Percentiles rank a stretch among this genome's conserved stretches.
Conservation (phyloP, 148 eudicot species). For the Cornus suecica region DNA sequence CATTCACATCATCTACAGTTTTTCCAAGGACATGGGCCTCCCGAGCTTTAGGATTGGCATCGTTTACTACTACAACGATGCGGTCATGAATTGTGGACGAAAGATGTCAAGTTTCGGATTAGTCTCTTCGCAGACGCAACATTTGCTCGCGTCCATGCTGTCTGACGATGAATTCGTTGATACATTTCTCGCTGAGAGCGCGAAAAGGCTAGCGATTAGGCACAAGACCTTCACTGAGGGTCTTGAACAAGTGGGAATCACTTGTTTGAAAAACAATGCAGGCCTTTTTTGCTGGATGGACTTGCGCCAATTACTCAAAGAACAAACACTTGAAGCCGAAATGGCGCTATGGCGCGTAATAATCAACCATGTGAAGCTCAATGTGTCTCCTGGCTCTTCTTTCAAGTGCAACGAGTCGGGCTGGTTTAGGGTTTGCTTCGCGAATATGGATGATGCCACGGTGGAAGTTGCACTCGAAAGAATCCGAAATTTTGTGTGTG, state of each 20-base stretch:
- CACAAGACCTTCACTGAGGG: constrained; percentile 44
- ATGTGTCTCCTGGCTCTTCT: constrained; percentile 83
- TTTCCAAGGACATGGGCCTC: constrained; percentile 81
- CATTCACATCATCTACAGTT: constrained; percentile 61
- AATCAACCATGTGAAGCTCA: constrained; percentile 61
- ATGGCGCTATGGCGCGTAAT: constrained; percentile 56
- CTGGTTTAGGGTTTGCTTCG: constrained; percentile 86
- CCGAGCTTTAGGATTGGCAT: constrained; percentile 81
- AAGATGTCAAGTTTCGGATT: constrained; percentile 83
- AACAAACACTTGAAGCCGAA: constrained; percentile 43
- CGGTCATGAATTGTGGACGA: constrained; percentile 48
- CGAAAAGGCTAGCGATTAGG: constrained; percentile 32
- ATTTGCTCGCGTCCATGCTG: constrained; percentile 53
- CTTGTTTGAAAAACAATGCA: constrained; percentile 57
- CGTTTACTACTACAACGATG: constrained; percentile 64
- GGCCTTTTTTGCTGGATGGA: constrained; percentile 84
- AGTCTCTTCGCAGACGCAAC: constrained; percentile 77
- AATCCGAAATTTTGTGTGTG: constrained; percentile 43
- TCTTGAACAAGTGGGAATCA: constrained; percentile 46
- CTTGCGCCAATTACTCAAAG: constrained; percentile 42
- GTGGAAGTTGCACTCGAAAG: constrained; percentile 47
- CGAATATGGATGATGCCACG: constrained; percentile 66
- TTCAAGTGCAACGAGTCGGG: constrained; percentile 73
- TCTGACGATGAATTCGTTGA: constrained; percentile 42
- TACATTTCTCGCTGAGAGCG: constrained; percentile 28